phyloP scores from a whole-genome alignment of 768 basidiomycete genomes.

The Mycena maculata region DNA sequence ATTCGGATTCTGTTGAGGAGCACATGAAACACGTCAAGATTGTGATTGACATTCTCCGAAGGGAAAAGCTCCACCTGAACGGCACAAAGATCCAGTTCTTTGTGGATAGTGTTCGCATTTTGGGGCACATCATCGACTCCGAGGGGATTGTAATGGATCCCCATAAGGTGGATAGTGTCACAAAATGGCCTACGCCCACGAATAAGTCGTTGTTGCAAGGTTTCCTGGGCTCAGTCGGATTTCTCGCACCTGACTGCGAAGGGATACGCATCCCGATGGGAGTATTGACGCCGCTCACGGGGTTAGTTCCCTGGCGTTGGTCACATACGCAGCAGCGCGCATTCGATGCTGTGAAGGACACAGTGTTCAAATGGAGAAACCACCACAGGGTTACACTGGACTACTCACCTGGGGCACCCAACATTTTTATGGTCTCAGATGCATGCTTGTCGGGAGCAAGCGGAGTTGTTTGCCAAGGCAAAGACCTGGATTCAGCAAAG shows the following conservation, averaged over 20 bases:
- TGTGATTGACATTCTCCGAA: constrained; percentile 47
- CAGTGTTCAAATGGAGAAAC: too few relatives aligned
- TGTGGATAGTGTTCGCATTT: too few relatives aligned
- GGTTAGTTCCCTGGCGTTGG: constrained; percentile 42
- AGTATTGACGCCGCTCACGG: constrained; percentile 40
- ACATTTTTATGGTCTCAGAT: constrained; percentile 46
- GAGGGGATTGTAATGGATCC: too few relatives aligned
- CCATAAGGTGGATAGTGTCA: too few relatives aligned
- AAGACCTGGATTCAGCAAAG: constrained; percentile 38
- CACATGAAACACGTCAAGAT: constrained; percentile 47
- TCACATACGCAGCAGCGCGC: constrained; percentile 43
- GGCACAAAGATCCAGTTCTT: too few relatives aligned
- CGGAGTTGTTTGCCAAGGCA: constrained; percentile 42
- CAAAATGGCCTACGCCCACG: too few relatives aligned
- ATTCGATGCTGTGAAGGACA: too few relatives aligned
- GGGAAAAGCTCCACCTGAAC: constrained; percentile 52
- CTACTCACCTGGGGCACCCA: constrained; percentile 27
- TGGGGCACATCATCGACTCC: too few relatives aligned
- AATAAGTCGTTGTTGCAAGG: too few relatives aligned
- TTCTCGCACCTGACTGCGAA: too few relatives aligned
- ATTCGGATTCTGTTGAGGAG: constrained; percentile 50
- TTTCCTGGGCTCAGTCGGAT: too few relatives aligned
- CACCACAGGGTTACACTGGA: constrained; percentile 38
- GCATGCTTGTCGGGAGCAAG: constrained; percentile 43
- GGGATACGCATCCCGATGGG: constrained; percentile 53